Evolutionary conservation across 2,329 filamentous ascomycete genomes (phyloP), one percentile per base, ranked within the genome.

Genomic region (Dactylonectria estremocensis): DNA sequence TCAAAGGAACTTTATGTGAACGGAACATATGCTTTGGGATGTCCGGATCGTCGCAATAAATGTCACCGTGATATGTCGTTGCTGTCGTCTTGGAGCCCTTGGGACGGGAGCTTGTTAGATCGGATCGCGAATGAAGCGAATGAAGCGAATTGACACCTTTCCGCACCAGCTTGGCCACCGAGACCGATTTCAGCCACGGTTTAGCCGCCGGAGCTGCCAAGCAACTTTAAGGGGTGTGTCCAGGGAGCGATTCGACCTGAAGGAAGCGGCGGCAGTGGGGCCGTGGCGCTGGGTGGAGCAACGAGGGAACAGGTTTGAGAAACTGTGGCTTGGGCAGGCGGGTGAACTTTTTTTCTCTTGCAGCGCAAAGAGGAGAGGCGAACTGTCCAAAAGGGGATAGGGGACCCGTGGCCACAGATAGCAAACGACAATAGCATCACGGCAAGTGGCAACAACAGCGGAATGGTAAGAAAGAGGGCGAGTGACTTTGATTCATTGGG

Each of bases 131-230:
- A n/a, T n/a, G n/a, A n/a, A n/a, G n/a, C n/a, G n/a, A n/a, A n/a
- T n/a, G n/a, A n/a, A n/a, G 69, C 69, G 73, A 77, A 77, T 76
- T 78, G 74, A 78, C 76, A 78, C 76, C 74, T 77, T 76, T 78
- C 71, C 71, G 68, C 68, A 68, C 53, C 45, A 37, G 61, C 61
- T 54, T 62, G 66, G 52, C 43, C 57, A 52, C 40, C 55, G 62
- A 55, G 58, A 43, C 48, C 55, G 33, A 49, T 43, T 53, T 45
- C 48, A 73, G 67, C 74, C 74, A 70, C 66, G 61, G 71, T 71
- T 75, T 74, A 72, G 37, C 71, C 73, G 73, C 68, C 18, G 43
- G 46, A 20, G 11, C 24, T 61, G 31, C 50, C 50, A 49, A 40
- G 14, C 16, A 22, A 50, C 31, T 46, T 52, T 56, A 56, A 66